Evolutionary conservation across 768 basidiomycete species (phyloP).

Genomic region (Pulveroboletus sp.): DNA sequence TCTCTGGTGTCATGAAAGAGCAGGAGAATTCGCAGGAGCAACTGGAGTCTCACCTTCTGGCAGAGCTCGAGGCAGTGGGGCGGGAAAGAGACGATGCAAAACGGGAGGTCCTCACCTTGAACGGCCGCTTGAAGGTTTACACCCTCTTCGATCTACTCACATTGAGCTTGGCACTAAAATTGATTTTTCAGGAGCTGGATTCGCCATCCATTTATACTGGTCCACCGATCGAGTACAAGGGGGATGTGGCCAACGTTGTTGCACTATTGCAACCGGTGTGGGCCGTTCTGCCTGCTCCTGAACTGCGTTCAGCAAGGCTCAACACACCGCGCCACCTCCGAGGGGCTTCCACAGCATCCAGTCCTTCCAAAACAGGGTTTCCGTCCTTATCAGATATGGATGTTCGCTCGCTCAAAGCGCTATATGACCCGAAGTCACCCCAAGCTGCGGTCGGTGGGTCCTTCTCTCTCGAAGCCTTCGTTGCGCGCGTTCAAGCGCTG

Average conservation of each 20-base stretch:
- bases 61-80: conserved; percentile 51
- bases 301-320: conserved; percentile 69
- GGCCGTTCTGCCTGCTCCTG: conserved; percentile 78
- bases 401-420: conserved; percentile 75
- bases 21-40: conserved; percentile 39
- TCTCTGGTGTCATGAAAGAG: conserved; percentile 41
- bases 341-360: conserved; percentile 39
- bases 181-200: conserved; percentile 20
- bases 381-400: conserved; percentile 78
- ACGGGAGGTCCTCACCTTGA: conserved; percentile 37
- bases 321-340: conserved; percentile 44
- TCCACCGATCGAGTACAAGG: conserved; percentile 29
- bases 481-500: conserved; percentile 71
- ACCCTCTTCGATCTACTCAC: not conserved
- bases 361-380: conserved; percentile 29
- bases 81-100: conserved; percentile 48
- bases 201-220: conserved; percentile 20
- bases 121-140: conserved; percentile 36
- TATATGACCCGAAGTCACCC: conserved; percentile 51
- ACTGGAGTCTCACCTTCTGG: conserved; percentile 51
- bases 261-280: conserved; percentile 70
- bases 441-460: conserved; percentile 28
- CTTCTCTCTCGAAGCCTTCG: conserved; percentile 76
- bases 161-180: not conserved
- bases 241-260: conserved; percentile 52